phyloP scores from a whole-genome alignment of 75 land plant species.

The Isoetes taiwanensis region DNA sequence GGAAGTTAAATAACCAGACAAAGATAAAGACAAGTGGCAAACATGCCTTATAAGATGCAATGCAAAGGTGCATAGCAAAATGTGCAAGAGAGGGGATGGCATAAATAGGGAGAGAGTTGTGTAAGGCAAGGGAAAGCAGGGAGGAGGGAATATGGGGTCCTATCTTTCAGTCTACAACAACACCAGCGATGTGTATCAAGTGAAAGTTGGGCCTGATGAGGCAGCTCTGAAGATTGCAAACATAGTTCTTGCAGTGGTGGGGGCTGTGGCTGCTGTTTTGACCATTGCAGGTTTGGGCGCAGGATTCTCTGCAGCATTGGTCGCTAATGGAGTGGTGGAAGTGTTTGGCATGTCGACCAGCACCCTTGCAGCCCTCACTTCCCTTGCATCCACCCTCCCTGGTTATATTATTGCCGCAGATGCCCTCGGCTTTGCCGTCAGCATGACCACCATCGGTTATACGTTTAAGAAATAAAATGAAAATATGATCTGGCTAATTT shows the following conservation, averaged over 20 bases:
- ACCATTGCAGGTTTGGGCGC: not conserved
- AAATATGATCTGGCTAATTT: no score
- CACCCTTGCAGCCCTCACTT: not conserved
- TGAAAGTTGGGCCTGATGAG: slow-evolving; percentile 4
- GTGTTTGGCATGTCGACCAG: not conserved
- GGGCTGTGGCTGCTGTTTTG: not conserved
- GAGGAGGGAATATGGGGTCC: slow-evolving; percentile 4
- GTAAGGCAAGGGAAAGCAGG: no score
- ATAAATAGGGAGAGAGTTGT: no score
- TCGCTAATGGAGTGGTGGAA: not conserved
- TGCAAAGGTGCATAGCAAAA: no score
- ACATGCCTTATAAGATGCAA: no score
- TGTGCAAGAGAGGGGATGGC: no score
- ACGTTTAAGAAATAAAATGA: no score
- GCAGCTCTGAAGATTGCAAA: not conserved
- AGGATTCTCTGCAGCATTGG: no score
- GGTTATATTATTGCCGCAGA: not conserved
- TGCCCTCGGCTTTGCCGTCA: no score
- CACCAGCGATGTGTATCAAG: not conserved
- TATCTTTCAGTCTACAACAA: slow-evolving; percentile 2
- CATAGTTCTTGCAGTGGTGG: not conserved
- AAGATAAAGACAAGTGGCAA: no score
- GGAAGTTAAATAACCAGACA: no score
- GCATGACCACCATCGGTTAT: no score
- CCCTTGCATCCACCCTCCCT: not conserved